phyloP scores from a whole-genome alignment of 1,139 yeast species.

The Suhomyces wounanorum region DNA sequence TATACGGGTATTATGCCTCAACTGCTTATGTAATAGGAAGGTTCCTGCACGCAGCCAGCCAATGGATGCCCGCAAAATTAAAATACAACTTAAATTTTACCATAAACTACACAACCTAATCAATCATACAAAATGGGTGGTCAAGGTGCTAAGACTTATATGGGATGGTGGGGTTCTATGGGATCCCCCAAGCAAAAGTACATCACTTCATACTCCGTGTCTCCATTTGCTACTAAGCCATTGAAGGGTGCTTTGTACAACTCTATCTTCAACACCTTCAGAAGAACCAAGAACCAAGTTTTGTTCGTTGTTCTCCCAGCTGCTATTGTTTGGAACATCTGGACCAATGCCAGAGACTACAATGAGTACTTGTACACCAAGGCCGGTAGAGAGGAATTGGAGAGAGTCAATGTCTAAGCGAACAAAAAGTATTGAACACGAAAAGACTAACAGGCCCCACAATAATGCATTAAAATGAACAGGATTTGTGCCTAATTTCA shows the following conservation, averaged over 20 bases:
- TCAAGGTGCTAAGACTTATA: conserved; percentile 73
- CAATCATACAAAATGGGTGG: conserved; percentile 55
- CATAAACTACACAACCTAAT: conserved; percentile 3
- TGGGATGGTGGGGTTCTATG: conserved; percentile 97
- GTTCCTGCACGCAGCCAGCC: conserved; percentile 17
- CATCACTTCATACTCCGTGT: conserved; percentile 80
- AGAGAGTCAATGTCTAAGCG: conserved; percentile 66
- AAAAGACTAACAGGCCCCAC: neutral
- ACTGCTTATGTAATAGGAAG: conserved; percentile 2
- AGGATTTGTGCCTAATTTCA: neutral
- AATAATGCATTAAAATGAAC: neutral
- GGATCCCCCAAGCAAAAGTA: conserved; percentile 90
- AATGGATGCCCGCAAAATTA: conserved; percentile 14
- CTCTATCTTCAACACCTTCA: conserved; percentile 89
- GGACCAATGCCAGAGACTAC: conserved; percentile 88
- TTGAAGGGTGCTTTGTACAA: conserved; percentile 83
- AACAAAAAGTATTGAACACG: neutral
- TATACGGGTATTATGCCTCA: neutral
- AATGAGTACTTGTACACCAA: conserved; percentile 95
- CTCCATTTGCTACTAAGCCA: conserved; percentile 93
- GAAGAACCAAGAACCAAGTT: conserved; percentile 89
- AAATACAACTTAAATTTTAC: conserved; percentile 12
- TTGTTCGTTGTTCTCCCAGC: conserved; percentile 80
- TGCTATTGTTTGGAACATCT: conserved; percentile 77
- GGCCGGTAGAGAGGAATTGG: conserved; percentile 95